These are phyloP conservation scores for Pleomassaria siparia DNA, from an alignment of 2,329 filamentous ascomycete genomes.

Conservation along the genomic window DNA sequence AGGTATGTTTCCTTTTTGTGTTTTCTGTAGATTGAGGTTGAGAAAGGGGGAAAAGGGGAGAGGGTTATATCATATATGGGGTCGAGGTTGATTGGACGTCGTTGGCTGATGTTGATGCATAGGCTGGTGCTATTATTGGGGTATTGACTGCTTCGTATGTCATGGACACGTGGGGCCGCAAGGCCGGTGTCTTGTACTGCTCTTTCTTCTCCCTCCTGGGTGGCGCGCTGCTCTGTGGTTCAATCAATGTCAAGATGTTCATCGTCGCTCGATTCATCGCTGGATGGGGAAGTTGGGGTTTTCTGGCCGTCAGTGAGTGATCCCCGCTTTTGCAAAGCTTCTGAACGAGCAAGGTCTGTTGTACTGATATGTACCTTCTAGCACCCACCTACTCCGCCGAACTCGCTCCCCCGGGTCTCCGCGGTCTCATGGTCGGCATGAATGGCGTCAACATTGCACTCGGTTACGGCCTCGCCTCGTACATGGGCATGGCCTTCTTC, in stretches of 20 bases:
- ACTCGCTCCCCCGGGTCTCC: constrained; percentile 21
- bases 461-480: constrained; percentile 21
- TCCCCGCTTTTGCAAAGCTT: too few species aligned
- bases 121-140: constrained; percentile 20
- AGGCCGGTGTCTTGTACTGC: constrained; percentile 23
- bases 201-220: constrained; percentile 19
- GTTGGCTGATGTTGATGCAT: background rate
- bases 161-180: constrained; percentile 19
- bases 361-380: background rate
- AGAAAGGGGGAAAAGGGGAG: too few species aligned
- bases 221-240: constrained; percentile 18
- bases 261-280: constrained; percentile 71
- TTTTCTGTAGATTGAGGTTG: too few species aligned
- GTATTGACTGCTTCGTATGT: constrained; percentile 14
- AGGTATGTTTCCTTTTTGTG: constrained; percentile 10
- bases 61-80: too few species aligned
- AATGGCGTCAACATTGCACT: constrained; percentile 22
- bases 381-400: constrained; percentile 24
- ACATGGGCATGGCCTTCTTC: constrained; percentile 26
- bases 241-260: constrained; percentile 20
- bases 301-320: constrained; percentile 25
- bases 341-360: background rate
- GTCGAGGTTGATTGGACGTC: too few species aligned
- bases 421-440: constrained; percentile 28
- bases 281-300: constrained; percentile 53